A percentile compares a stretch with the other conserved stretches of the same genome.
Conservation (phyloP, 2,329 filamentous ascomycete species). For the Aspergillus luchuensis region DNA sequence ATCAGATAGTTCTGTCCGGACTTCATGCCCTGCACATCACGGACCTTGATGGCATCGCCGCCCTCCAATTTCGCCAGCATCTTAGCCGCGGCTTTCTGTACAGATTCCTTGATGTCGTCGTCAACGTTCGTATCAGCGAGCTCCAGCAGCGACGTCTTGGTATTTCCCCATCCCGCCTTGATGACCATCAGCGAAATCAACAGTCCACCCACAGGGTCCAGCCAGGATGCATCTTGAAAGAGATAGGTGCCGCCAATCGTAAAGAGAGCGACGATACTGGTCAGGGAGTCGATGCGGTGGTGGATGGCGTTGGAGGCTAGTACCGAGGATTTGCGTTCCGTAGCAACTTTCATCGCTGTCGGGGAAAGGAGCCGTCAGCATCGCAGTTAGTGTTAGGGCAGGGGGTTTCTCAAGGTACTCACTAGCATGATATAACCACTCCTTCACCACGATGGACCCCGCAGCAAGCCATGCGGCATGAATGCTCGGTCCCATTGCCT, state of each 20-base stretch:
- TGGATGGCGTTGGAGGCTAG: slow-evolving; percentile 95
- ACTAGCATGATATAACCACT: slow-evolving; percentile 97
- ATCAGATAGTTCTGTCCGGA: slow-evolving; percentile 95
- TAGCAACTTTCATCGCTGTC: slow-evolving; percentile 89
- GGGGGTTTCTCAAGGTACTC: slow-evolving; percentile 48
- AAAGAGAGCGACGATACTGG: slow-evolving; percentile 86
- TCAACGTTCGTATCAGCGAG: slow-evolving; percentile 90
- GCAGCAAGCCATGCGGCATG: slow-evolving; percentile 93
- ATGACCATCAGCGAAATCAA: slow-evolving; percentile 93
- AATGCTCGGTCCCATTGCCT: slow-evolving; percentile 72
- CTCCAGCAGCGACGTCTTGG: slow-evolving; percentile 76
- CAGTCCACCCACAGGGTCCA: slow-evolving; percentile 90
- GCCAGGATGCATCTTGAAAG: slow-evolving; percentile 81
- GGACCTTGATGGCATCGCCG: slow-evolving; percentile 66
- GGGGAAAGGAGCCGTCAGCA: slow-evolving; percentile 9
- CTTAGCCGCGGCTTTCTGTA: slow-evolving; percentile 66
- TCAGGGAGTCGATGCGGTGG: slow-evolving; percentile 93
- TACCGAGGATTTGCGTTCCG: slow-evolving; percentile 91
- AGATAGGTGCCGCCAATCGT: slow-evolving; percentile 90
- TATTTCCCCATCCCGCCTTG: slow-evolving; percentile 85
- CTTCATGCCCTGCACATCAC: slow-evolving; percentile 85
- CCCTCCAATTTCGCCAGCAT: slow-evolving; percentile 59
- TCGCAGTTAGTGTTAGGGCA: no score
- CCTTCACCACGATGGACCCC: slow-evolving; percentile 88
- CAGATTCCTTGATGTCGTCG: slow-evolving; percentile 72